Base-by-base conservation (phyloP, 1,284 basidiomycete genomes). In the Malassezia sympodialis region DNA sequence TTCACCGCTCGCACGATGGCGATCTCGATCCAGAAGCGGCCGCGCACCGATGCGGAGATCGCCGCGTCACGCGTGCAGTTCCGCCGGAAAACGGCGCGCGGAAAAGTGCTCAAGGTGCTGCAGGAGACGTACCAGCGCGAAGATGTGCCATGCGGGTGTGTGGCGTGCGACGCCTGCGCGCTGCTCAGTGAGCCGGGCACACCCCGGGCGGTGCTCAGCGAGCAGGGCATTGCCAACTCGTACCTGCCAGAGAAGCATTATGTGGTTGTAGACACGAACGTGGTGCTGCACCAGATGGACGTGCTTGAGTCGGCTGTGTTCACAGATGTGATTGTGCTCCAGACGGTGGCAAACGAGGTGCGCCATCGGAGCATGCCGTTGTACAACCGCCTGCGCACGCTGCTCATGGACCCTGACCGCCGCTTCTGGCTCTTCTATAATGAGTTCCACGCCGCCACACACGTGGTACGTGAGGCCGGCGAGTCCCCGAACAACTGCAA, bases 281-380 rank as follows among this genome's bases (percentile, higher is more conserved):
- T 96, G 7, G 88, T 96, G 64, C 79, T 99, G 11, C 83, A 89
- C 37, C 90, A 96, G 53, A 68, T 68, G 64, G 59, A 67, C 43
- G 58, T 67, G 32, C 61, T 67, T 44, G 65, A 67, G 30, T 63
- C 64, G 27, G 59, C 65, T 4, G 60, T 65, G 50, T 71, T 74
- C 28, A 66, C 69, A 27, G 62, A 72, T 40, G 65, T 74, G 39
- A 84, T 99, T 49, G 79, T 98, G 11, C 81, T 96, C 1, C 94
- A 98, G 76, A 99, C 93, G 0, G 90, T 96, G 1, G 79, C 96
- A 46, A 88, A 94, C 64, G 94, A 99, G 81, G 90, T 96, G 56
- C 81, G 93, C 52, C 93, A 98, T 76, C 82, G 93, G 26, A 91
- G 88, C 0, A 77, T 98, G 28, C 94, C 94, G 0, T 79, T 98